Conservation (phyloP, 176 grass and related monocot species). For the Hordeum marinum region DNA sequence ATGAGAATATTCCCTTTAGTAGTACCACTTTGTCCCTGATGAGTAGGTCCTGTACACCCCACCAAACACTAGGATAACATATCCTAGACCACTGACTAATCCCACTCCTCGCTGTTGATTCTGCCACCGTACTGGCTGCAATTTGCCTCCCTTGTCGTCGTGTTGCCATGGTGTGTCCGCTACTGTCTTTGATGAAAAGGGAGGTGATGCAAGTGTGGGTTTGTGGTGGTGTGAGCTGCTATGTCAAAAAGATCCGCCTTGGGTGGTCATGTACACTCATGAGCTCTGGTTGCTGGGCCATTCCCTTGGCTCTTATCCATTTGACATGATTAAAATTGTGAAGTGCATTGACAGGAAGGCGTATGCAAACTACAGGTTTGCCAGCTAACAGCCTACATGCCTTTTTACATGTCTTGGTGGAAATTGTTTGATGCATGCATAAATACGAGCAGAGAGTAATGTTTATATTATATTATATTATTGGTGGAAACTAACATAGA, state of each 20-base stretch:
- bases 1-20: not conserved
- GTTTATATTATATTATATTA: not conserved
- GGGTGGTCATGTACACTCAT: not conserved
- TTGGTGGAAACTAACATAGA: conserved; percentile 6
- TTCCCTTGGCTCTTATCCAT: not conserved
- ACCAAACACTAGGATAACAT: not conserved
- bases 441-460: not conserved
- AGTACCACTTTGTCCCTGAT: not conserved
- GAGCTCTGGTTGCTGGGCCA: not conserved
- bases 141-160: not conserved
- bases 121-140: not conserved
- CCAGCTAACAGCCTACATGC: not conserved
- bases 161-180: not conserved
- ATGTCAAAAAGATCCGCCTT: not conserved
- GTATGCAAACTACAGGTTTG: not conserved
- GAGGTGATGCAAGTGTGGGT: not conserved
- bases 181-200: not conserved
- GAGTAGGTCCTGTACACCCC: not conserved
- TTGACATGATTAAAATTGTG: not conserved
- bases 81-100: not conserved
- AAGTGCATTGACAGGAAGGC: not conserved
- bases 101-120: not conserved
- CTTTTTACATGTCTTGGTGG: not conserved
- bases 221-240: not conserved
- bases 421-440: not conserved